Evolutionary conservation across 805 yeast species (phyloP).

Genomic region (Sugiyamaella americana): DNA sequence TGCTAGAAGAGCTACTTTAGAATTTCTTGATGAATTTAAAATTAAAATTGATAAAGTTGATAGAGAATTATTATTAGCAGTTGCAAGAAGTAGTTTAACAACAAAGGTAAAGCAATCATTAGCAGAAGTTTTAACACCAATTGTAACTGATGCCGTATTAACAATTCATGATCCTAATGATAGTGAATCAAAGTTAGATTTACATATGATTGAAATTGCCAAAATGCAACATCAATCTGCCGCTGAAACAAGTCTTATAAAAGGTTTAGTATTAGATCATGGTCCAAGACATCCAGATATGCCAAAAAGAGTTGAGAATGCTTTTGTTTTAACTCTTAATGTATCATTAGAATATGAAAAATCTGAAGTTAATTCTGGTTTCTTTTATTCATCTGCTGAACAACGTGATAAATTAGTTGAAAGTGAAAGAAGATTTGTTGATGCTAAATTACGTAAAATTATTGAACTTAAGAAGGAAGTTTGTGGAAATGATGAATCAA

Average conservation of each 20-base stretch:
- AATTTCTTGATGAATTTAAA: slow-evolving; percentile 64
- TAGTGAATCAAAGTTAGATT: slow-evolving; percentile 45
- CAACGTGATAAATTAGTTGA: slow-evolving; percentile 93
- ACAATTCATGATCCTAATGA: slow-evolving; percentile 53
- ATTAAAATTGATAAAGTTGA: slow-evolving; percentile 41
- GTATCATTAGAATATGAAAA: slow-evolving; percentile 96
- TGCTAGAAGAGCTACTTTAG: slow-evolving; percentile 71
- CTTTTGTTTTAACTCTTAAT: slow-evolving; percentile 77
- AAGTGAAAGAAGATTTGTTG: slow-evolving; percentile 89
- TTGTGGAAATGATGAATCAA: slow-evolving; percentile 63
- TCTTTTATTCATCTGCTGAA: slow-evolving; percentile 89
- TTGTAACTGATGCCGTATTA: slow-evolving; percentile 93
- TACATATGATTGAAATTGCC: slow-evolving; percentile 98
- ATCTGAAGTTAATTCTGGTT: slow-evolving; percentile 95
- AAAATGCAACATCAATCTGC: slow-evolving; percentile 93
- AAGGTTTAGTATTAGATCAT: slow-evolving; percentile 91
- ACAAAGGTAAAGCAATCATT: slow-evolving; percentile 80
- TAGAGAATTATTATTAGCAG: slow-evolving; percentile 84
- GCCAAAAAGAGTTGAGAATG: slow-evolving; percentile 85
- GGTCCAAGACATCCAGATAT: slow-evolving; percentile 99
- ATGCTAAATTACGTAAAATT: slow-evolving; percentile 84
- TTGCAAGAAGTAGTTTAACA: slow-evolving; percentile 80
- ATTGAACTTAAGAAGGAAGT: slow-evolving; percentile 90
- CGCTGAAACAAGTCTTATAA: slow-evolving; percentile 72
- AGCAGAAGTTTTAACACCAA: slow-evolving; percentile 78